Base-by-base conservation (phyloP, 176 grass and related monocot genomes). In the Triticum aestivum region DNA sequence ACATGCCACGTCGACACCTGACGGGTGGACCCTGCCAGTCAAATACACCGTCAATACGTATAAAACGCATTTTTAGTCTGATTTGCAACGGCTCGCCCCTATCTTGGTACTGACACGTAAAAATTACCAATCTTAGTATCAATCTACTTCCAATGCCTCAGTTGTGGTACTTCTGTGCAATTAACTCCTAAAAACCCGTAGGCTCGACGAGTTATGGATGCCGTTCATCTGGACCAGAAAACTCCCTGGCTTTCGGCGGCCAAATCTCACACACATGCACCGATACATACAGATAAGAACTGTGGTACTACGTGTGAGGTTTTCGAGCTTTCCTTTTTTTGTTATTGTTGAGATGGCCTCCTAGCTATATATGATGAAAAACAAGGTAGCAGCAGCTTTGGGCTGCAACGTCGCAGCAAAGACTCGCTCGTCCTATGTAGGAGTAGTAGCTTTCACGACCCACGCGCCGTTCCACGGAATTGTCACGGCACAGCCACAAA, bases 391-490 rank as follows among this genome's bases (percentile, higher is more conserved):
- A 61, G 63, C 13, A 83, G 52, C 30, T 77, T 37, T 6, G 35
- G 35, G 35, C 37, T 18, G 4, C 41, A 14, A 27, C 44, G 5
- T 77, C 38, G 10, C 27, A 24, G 3, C 17, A 20, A 69, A 38
- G 66, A 29, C 8, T 27, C 5, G 21, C 34, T 35, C 34, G 34
- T 35, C 34, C 34, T 35, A 35, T 35, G 34, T 35, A 35, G 33
- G 3, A 34, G 34, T 5, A 35, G 44, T 76, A 73, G 79, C 80
- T 83, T 77, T 88, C 86, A 37, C 15, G 49, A 13, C 61, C 44
- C 86, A 65, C 65, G 71, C 27, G 49, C 34, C 51, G 6, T 84
- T 24, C 3, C 23, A 2, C 34, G 58, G 54, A 41, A 64, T 24
- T 73, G 42, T 38, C 6, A 52, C 52, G 23, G 66, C 76, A 65